Base-by-base conservation (phyloP, 768 basidiomycete genomes). In the Boletus subcaerulescens region DNA sequence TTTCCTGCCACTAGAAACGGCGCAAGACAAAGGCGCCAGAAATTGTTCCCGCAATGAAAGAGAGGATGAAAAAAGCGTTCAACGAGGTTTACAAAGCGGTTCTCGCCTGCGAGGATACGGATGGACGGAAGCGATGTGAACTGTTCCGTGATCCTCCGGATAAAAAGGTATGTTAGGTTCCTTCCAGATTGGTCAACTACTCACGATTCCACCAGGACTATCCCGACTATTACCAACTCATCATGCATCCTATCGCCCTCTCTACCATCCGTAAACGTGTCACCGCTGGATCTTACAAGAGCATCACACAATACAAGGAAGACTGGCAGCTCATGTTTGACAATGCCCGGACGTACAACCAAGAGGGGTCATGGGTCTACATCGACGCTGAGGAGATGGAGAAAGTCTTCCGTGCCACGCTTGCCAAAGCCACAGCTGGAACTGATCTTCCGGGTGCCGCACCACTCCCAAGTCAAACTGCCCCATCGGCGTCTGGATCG, bases 321-420 rank as follows among this genome's bases (percentile, higher is more conserved):
- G 93, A 96, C 70, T 93, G 88, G 85, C 80, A 81, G 60, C 80
- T 93, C 52, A 94, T 99, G 89, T 98, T 95, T 72, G 80, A 84
- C 70, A 98, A 98, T 64, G 95, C 96, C 5, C 81, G 90, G 63
- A 89, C 84, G 42, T 98, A 93, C 77, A 98, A 98, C 69, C 87
- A 89, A 70, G 93, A 96, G 71, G 93, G 89, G 2, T 95, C 93
- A 0, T 93, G 91, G 89, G 93, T 97, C 36, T 96, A 94, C 71
- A 79, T 89, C 56, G 93, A 96, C 57, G 94, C 96, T 9, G 89
- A 92, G 46, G 91, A 93, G 75, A 92, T 95, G 89, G 89, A 96
- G 73, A 90, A 89, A 66, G 85, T 86, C 46, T 93, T 95, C 68
- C 80, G 89, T 56, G 76, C 83, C 26, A 76, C 86, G 10, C 92